Evolutionary conservation across 345 rosid genomes (phyloP), one percentile per base, ranked within the genome.

Genomic region (Citrus mangshanensis): DNA sequence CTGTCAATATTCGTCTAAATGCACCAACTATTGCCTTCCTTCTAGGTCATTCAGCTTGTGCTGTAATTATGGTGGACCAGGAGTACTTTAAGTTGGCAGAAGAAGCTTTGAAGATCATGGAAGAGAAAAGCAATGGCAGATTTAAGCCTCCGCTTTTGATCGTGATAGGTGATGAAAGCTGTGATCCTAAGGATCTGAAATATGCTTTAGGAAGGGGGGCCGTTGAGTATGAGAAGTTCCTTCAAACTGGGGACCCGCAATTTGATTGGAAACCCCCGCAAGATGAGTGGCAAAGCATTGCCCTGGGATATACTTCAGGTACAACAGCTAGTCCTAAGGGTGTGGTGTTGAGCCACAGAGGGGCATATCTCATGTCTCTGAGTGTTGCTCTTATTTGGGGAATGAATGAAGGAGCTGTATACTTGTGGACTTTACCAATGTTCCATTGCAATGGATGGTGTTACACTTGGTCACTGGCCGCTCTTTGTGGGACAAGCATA

Each of bases 211-310:
- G 83, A 35, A 87, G 81, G 79, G 99, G 98, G 28, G 98, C 91
- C 21, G 76, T 91, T 9, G 97, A 94, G n/a, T 94, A 96, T 37
- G 95, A 96, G 80, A 80, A 84, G 12, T 93, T 96, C 86, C 89
- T 94, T 80, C 90, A 85, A 80, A 80, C 78, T 6, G 98, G 98
- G 73, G 97, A 94, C 69, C 89, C 97, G 0, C 91, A 87, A 38
- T 91, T 80, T 85, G 79, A 78, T 24, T 96, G 99, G 99, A 77
- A 85, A 83, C 94, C 98, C 72, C 98, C 98, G 0, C 89, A 76
- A 75, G 98, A 96, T 73, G 99, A 94, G 82, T 96, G 99, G 98
- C 98, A 93, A 85, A 96, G 99, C 75, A 96, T 96, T 37, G 87
- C 98, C 76, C 82, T 96, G 65, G 95, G 94, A 55, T 96, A 96